Base-by-base conservation (phyloP, 2,329 filamentous ascomycete genomes). In the Colletotrichum endophyticum region DNA sequence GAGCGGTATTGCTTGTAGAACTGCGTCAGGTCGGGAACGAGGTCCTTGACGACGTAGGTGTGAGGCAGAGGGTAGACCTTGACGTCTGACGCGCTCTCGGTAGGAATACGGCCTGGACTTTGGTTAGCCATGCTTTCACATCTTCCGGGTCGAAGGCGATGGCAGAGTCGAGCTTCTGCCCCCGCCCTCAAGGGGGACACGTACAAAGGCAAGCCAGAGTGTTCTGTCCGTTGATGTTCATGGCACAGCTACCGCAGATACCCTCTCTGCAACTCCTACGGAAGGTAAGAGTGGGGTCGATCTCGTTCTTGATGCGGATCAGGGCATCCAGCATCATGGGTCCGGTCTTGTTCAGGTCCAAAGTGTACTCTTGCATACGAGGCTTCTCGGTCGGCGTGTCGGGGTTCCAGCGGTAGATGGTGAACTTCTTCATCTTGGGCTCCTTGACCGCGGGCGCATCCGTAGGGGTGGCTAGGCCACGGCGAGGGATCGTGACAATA, bases 1-100 rank as follows among this genome's bases (percentile, higher is more conserved):
- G 96, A 98, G 89, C 98, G 98, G 92, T 99, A 99, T 91, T 99
- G 97, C 92, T 99, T 99, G 93, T 99, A 99, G 90, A 99, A 99
- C 84, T 97, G 95, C 78, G 97, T 99, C 89, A 99, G 90, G 85
- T 99, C 97, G 76, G 97, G 96, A 39, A 99, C 97, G 78, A 99
- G 93, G 86, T 99, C 97, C 92, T 99, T 99, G 88, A 99, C 96
- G 81, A 99, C 95, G 88, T 98, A 99, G 87, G 96, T 98, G 89
- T 99, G 97, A 82, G 97, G 97, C 80, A 99, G 92, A 77, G 97
- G 97, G 90, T 99, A 99, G 87, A 99, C 96, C 89, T 98, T 96
- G 83, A 95, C 92, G 82, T 98, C 95, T 83, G 94, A 91, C 80
- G 88, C 87, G 77, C 93, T 92, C 81, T 98, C 96, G 81, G 93